Evolutionary conservation across 352 stramenopile species (phyloP).

Genomic region (Phytophthora hybrid): DNA sequence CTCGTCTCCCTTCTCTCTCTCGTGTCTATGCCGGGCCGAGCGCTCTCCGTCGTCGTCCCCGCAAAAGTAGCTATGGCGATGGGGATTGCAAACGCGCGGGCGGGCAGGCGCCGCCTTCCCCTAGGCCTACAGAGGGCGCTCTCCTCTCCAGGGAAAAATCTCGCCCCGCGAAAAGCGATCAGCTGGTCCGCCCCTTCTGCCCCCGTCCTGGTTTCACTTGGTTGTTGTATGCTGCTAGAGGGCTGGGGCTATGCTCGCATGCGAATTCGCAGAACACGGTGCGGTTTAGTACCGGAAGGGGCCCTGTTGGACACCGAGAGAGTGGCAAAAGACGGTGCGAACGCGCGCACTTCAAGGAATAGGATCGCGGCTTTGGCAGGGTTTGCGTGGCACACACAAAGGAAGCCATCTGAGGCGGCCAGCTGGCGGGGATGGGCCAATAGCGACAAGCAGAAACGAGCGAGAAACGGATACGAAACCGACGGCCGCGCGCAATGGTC

Average conservation of each 20-base stretch:
- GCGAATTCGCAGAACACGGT: slow-evolving; percentile 30
- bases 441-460: slow-evolving; percentile 18
- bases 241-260: too few relatives aligned
- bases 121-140: slow-evolving; percentile 21
- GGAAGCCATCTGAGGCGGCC: slow-evolving; percentile 34
- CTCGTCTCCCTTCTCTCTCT: slow-evolving; percentile 3
- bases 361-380: slow-evolving; percentile 22
- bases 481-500: neutral
- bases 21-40: slow-evolving; percentile 9
- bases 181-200: slow-evolving; percentile 31
- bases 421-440: slow-evolving; percentile 20
- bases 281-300: neutral
- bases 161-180: slow-evolving; percentile 34
- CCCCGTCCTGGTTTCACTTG: slow-evolving; percentile 29
- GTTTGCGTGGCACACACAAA: slow-evolving; percentile 28
- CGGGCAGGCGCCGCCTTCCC: slow-evolving; percentile 16
- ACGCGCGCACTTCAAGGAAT: slow-evolving; percentile 30
- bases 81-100: slow-evolving; percentile 27
- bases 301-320: neutral
- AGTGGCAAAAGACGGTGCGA: slow-evolving; percentile 19
- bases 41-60: slow-evolving; percentile 30
- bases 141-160: slow-evolving; percentile 38
- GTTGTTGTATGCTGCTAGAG: slow-evolving; percentile 22
- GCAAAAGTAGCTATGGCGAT: slow-evolving; percentile 52
- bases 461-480: neutral